Percentiles rank a stretch among this genome's conserved stretches.
phyloP scores from a whole-genome alignment of 257 asterid species.

The Osmanthus fragrans region DNA sequence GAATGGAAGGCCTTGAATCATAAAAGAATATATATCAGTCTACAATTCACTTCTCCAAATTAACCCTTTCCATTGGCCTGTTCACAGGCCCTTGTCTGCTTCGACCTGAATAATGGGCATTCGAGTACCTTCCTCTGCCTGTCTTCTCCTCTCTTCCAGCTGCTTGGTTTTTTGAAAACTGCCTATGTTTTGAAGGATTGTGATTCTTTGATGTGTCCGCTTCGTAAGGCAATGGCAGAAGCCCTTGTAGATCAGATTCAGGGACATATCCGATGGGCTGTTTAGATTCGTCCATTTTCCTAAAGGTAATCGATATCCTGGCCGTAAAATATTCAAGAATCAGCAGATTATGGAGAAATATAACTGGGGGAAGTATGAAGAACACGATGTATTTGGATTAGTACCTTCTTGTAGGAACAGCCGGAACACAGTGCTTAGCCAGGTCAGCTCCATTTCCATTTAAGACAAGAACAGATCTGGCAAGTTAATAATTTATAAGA shows the following conservation, averaged over 20 bases:
- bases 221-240: slow-evolving; percentile 61
- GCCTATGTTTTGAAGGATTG: slow-evolving; percentile 37
- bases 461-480: slow-evolving; percentile 78
- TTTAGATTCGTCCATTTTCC: slow-evolving; percentile 81
- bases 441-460: slow-evolving; percentile 87
- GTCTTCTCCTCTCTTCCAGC: slow-evolving; percentile 41
- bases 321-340: slow-evolving; percentile 10
- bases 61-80: slow-evolving; percentile 32
- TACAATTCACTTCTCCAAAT: slow-evolving; percentile 29
- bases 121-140: slow-evolving; percentile 37
- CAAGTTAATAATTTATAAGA: neutral
- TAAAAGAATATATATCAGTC: neutral
- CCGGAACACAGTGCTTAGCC: slow-evolving; percentile 82
- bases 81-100: slow-evolving; percentile 39
- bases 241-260: slow-evolving; percentile 78
- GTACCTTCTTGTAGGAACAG: slow-evolving; percentile 76
- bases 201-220: slow-evolving; percentile 27
- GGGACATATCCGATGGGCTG: slow-evolving; percentile 60
- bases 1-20: neutral
- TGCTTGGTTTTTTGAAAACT: slow-evolving; percentile 27
- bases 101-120: slow-evolving; percentile 41
- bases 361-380: neutral
- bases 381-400: neutral
- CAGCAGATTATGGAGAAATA: neutral
- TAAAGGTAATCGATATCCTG: slow-evolving; percentile 91